Evolutionary conservation across 768 basidiomycete genomes (phyloP), one percentile per base, ranked within the genome.

Genomic region (Tylopilus rubrobrunneus): DNA sequence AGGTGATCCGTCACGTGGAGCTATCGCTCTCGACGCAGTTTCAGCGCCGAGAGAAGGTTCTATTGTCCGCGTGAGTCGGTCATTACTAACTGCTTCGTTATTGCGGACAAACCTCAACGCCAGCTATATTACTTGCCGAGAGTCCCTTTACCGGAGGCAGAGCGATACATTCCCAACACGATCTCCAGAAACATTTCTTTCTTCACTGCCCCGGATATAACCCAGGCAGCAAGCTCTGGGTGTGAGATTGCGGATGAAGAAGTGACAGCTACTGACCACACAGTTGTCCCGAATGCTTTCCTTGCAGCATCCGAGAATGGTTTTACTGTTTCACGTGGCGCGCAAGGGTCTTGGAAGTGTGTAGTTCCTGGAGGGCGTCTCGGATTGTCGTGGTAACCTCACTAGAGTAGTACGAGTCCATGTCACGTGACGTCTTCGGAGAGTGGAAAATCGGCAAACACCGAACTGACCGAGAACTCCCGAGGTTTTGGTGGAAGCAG

Each of bases 1-100:
- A 0, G 89, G 89, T 4, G 87, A 86, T 62, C 87, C 86, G 2
- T 82, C 82, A 15, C 78, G 84, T 7, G 89, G 89, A 3, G 76
- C 78, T 4, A 75, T 90, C 14, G 81, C 88, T 1, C 71, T 91
- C 1, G 80, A 82, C 21, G 71, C 79, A 1, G 70, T 75, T 21
- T 71, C 69, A 14, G 79, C 84, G 3, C 86, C 85, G 2, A 59
- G 58, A 4, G 62, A 70, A 14, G 84, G 82, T n/a, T 70, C 77
- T 7, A 55, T 60, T 4, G 78, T 87, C 15, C 80, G 82, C 71
- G 79, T 76, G 71, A 71, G 74, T 60, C 40, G 28, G 29, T 48
- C 31, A 7, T 45, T 21, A 8, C 17, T 12, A 8, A 23, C 14
- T 8, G 10, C 10, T 14, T 51, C 21, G 17, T n/a, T n/a, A 19